Conservation (phyloP, 257 asterid genomes). For the Jaltomata sinuosa region DNA sequence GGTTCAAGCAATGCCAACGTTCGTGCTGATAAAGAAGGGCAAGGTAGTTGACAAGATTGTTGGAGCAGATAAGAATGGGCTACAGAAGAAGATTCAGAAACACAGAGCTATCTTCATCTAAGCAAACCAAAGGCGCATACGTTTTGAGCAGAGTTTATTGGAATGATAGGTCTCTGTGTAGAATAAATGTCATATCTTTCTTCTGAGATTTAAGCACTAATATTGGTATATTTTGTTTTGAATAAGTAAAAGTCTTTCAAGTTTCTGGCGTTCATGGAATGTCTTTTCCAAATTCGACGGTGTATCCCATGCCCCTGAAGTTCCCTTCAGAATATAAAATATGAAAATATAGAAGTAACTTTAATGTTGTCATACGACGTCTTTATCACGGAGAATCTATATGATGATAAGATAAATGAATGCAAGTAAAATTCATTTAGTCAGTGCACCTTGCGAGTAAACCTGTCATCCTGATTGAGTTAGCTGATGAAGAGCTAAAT, state of each 20-base stretch:
- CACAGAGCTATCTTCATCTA: background rate
- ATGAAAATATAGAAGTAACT: background rate
- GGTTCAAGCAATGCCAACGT: constrained; percentile 26
- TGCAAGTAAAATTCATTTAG: background rate
- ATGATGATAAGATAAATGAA: background rate
- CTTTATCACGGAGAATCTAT: background rate
- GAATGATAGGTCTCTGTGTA: background rate
- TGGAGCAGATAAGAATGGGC: constrained; percentile 5
- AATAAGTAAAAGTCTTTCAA: background rate
- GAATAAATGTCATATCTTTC: background rate
- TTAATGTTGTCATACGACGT: background rate
- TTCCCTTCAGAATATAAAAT: background rate
- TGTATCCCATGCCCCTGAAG: background rate
- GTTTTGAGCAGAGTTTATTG: background rate
- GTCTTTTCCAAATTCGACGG: background rate
- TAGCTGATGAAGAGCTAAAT: background rate
- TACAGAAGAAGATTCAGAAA: background rate
- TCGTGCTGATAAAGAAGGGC: constrained; percentile 17
- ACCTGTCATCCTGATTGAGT: background rate
- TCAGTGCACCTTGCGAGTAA: background rate
- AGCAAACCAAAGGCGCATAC: background rate
- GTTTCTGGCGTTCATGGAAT: background rate
- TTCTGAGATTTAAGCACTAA: background rate
- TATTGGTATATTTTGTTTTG: background rate
- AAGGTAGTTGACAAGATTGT: constrained; percentile 13